Percentiles rank a stretch among this genome's conserved stretches.
Conservation (phyloP, 345 rosid genomes). For the Eucalyptus sp. region DNA sequence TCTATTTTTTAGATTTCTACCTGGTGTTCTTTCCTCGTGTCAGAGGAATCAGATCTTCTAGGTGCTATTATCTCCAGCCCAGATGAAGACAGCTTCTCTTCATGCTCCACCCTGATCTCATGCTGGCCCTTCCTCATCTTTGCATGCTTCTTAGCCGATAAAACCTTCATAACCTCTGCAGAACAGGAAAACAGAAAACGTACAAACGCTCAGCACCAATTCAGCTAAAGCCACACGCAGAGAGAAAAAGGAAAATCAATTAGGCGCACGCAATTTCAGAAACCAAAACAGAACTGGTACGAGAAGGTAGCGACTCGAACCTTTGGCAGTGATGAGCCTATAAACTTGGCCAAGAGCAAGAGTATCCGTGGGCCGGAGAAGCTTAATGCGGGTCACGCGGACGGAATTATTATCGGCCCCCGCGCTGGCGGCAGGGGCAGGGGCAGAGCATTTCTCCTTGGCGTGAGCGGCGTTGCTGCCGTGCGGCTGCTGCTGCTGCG, state of each 20-base stretch:
- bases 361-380: constrained; percentile 76
- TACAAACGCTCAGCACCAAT: neutral
- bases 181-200: neutral
- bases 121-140: constrained; percentile 32
- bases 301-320: constrained; percentile 2
- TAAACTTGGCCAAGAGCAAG: constrained; percentile 75
- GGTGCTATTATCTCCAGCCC: constrained; percentile 13
- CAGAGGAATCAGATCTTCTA: neutral
- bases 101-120: constrained; percentile 19
- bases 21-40: constrained; percentile 6
- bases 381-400: constrained; percentile 80
- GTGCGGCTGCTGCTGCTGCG: neutral
- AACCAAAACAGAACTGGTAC: neutral
- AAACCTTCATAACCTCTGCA: constrained; percentile 79
- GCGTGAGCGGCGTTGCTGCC: neutral
- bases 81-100: constrained; percentile 19
- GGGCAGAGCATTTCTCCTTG: neutral
- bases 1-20: neutral
- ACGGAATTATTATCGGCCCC: constrained; percentile 18
- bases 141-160: constrained; percentile 60
- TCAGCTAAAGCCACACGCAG: neutral
- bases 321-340: constrained; percentile 74
- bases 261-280: neutral
- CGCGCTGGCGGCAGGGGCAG: neutral
- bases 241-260: neutral